phyloP scores from a whole-genome alignment of 2,329 filamentous ascomycete species.

The Penicillium freii region DNA sequence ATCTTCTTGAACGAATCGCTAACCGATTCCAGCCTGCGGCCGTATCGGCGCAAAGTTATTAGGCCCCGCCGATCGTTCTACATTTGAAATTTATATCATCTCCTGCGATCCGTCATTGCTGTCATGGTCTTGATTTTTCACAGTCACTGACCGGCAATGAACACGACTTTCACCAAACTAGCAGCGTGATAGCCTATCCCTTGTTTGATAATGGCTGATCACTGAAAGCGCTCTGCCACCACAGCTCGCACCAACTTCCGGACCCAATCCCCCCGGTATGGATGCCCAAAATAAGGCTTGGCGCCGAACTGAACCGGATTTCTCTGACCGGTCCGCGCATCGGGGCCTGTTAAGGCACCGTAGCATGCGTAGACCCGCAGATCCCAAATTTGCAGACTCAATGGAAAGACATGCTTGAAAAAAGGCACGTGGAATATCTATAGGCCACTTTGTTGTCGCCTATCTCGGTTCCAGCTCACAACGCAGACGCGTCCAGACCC shows the following conservation, averaged over 20 bases:
- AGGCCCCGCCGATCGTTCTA: slow-evolving; percentile 15
- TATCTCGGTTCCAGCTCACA: neutral
- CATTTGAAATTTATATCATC: slow-evolving; percentile 5
- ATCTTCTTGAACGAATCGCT: slow-evolving; percentile 12
- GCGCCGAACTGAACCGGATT: slow-evolving; percentile 1
- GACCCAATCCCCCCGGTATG: slow-evolving; percentile 3
- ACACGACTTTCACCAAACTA: neutral
- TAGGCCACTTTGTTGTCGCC: neutral
- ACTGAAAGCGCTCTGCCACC: neutral
- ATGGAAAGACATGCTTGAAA: neutral
- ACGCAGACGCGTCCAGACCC: neutral
- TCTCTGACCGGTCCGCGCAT: slow-evolving; percentile 3
- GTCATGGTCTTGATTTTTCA: slow-evolving; percentile 3
- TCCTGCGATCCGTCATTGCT: slow-evolving; percentile 13
- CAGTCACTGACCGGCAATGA: slow-evolving; percentile 3
- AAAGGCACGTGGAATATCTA: neutral
- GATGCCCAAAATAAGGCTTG: slow-evolving; percentile 3
- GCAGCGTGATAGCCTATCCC: neutral
- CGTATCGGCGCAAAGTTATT: slow-evolving; percentile 48
- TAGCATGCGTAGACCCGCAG: neutral
- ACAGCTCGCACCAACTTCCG: slow-evolving; percentile 1
- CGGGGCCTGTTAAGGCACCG: neutral
- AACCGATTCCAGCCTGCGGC: slow-evolving; percentile 41
- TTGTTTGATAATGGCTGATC: slow-evolving; percentile 1
- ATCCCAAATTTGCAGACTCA: neutral